Percentiles rank a stretch among this genome's conserved stretches.
Conservation (phyloP, 139 green algal genomes). For the Volvox africanus region DNA sequence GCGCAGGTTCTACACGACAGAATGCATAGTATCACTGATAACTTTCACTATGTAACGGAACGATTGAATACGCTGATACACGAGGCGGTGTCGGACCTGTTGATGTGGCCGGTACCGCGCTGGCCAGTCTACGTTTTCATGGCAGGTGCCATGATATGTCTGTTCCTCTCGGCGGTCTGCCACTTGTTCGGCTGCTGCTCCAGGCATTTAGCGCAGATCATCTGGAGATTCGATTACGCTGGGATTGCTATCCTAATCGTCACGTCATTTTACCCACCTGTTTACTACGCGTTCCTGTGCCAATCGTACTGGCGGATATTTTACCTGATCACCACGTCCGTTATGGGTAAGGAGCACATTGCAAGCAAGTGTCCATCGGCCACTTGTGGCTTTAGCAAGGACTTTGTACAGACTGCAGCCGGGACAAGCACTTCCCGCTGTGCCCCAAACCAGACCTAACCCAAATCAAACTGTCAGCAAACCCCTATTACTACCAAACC, state of each 20-base stretch:
- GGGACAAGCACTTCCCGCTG: too few relatives aligned
- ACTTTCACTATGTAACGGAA: background rate
- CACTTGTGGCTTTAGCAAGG: too few relatives aligned
- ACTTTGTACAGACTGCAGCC: too few relatives aligned
- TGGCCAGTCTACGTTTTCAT: slow-evolving; percentile 83
- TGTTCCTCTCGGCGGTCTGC: slow-evolving; percentile 85
- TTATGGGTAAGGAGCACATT: slow-evolving; percentile 68
- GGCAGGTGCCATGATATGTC: slow-evolving; percentile 91
- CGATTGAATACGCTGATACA: background rate
- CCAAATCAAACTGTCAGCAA: too few relatives aligned
- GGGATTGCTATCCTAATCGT: slow-evolving; percentile 96
- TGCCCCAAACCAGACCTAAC: too few relatives aligned
- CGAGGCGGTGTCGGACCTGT: slow-evolving; percentile 37
- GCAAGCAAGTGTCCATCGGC: too few relatives aligned
- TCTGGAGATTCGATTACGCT: slow-evolving; percentile 95
- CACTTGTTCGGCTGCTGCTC: slow-evolving; percentile 94
- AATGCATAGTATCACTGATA: slow-evolving; percentile 30
- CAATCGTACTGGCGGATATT: slow-evolving; percentile 67
- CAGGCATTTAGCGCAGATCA: slow-evolving; percentile 69
- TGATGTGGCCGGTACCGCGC: slow-evolving; percentile 57
- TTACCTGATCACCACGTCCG: slow-evolving; percentile 84
- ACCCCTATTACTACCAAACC: too few relatives aligned
- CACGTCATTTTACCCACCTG: slow-evolving; percentile 92
- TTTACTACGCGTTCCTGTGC: slow-evolving; percentile 97
- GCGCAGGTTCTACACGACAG: slow-evolving; percentile 44